Conservation (phyloP, 2,329 filamentous ascomycete genomes). For the Hysterium pulicare region DNA sequence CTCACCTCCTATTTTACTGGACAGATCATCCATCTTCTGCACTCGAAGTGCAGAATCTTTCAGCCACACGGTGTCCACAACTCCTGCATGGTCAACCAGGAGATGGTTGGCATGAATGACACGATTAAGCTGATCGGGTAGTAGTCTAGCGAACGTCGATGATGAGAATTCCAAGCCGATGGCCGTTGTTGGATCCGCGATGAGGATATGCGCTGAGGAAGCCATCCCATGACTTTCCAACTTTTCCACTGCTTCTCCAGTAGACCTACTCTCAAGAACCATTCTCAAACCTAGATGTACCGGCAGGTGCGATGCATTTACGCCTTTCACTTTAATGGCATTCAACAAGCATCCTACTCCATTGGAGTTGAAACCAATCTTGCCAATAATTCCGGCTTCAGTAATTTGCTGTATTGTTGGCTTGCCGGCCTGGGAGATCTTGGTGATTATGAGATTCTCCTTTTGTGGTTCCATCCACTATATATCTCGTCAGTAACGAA, state of each 20-base stretch:
- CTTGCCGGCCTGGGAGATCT: conserved; percentile 42
- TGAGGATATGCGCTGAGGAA: conserved; percentile 52
- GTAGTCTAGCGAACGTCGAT: conserved; percentile 28
- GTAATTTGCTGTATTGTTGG: conserved; percentile 56
- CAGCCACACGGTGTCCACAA: background rate
- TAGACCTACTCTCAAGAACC: conserved; percentile 52
- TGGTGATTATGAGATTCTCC: conserved; percentile 48
- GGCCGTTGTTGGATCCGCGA: conserved; percentile 48
- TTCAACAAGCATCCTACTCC: conserved; percentile 62
- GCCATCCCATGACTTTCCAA: conserved; percentile 50
- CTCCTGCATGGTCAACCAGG: background rate
- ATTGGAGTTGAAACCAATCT: conserved; percentile 60
- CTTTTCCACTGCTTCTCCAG: conserved; percentile 44
- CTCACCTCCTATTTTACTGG: background rate
- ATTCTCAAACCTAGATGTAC: conserved; percentile 60
- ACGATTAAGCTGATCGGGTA: conserved; percentile 29
- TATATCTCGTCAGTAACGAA: background rate
- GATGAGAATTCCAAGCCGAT: conserved; percentile 51
- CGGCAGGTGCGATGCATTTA: conserved; percentile 52
- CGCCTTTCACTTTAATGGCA: conserved; percentile 57
- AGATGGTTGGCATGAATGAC: conserved; percentile 47
- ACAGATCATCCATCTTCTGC: conserved; percentile 10
- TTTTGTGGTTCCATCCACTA: conserved; percentile 53
- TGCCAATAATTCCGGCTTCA: conserved; percentile 61
- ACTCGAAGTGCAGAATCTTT: background rate